Conservation (phyloP, 2,329 filamentous ascomycete species). For the Monosporascus sp. region DNA sequence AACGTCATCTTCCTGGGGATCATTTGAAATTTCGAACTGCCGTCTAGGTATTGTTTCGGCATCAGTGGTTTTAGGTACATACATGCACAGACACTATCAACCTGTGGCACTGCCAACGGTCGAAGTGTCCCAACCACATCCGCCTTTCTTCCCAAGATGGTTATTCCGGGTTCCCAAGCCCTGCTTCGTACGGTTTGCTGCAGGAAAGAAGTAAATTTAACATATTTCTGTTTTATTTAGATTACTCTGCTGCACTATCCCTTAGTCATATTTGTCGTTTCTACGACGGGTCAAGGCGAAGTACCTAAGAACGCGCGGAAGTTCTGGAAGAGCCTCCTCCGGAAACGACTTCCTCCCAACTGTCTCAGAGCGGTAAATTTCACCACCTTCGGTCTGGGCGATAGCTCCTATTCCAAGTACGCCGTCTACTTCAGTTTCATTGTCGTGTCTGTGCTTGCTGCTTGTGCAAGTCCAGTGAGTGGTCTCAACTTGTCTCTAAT, state of each 20-base stretch:
- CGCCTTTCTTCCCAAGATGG: too few species aligned
- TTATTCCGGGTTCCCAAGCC: too few species aligned
- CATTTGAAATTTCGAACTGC: too few species aligned
- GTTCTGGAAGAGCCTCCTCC: conserved; percentile 82
- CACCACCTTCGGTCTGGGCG: conserved; percentile 84
- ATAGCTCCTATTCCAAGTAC: conserved; percentile 89
- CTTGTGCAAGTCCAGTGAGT: neutral
- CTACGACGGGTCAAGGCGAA: conserved; percentile 93
- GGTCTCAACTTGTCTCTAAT: conserved; percentile 1
- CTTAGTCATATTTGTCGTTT: conserved; percentile 74
- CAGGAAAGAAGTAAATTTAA: conserved; percentile 6
- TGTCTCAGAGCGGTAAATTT: conserved; percentile 68
- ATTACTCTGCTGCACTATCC: conserved; percentile 44
- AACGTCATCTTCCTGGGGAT: too few species aligned
- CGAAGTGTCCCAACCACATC: too few species aligned
- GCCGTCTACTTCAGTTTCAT: conserved; percentile 15
- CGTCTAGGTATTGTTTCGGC: too few species aligned
- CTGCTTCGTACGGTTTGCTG: conserved; percentile 17
- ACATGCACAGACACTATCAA: too few species aligned
- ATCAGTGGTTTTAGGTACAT: too few species aligned
- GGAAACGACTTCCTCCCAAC: conserved; percentile 67
- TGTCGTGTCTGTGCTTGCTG: neutral
- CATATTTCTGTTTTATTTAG: conserved; percentile 28
- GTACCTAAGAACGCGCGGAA: conserved; percentile 74
- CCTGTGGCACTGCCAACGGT: too few species aligned